A percentile compares a stretch with the other conserved stretches of the same genome.
phyloP scores from a whole-genome alignment of 306 rosid genomes.

The Castanea crenata region DNA sequence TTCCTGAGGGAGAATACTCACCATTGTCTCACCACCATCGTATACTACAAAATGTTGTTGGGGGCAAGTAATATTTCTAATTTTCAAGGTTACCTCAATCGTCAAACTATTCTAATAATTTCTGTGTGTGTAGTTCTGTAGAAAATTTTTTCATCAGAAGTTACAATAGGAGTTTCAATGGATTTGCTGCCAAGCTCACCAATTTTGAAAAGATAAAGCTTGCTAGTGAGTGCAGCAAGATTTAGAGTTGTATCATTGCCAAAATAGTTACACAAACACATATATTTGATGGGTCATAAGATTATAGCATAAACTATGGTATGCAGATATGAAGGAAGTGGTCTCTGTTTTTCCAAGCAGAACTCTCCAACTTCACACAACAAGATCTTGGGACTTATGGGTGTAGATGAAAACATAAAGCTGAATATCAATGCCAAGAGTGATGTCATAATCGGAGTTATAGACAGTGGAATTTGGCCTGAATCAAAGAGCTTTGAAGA shows the following conservation, averaged over 20 bases:
- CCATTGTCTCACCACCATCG: no score
- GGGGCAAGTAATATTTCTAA: no score
- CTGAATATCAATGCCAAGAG: neutral
- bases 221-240: neutral
- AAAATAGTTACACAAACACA: no score
- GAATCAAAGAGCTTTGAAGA: conserved; percentile 26
- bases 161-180: conserved; percentile 27
- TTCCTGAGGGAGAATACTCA: no score
- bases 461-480: conserved; percentile 32
- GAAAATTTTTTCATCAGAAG: neutral
- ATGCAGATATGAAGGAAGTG: neutral
- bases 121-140: neutral
- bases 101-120: no score
- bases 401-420: no score
- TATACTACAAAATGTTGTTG: no score
- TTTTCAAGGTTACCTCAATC: no score
- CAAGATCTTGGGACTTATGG: conserved; percentile 25
- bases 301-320: neutral
- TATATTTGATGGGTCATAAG: no score
- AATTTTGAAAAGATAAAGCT: neutral
- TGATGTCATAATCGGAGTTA: conserved; percentile 13
- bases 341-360: conserved; percentile 25
- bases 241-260: neutral
- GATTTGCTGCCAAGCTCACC: conserved; percentile 16
- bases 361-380: conserved; percentile 4